Evolutionary conservation across 148 eudicot genomes (phyloP), one percentile per base, ranked within the genome.

Genomic region (Rheum nobile): DNA sequence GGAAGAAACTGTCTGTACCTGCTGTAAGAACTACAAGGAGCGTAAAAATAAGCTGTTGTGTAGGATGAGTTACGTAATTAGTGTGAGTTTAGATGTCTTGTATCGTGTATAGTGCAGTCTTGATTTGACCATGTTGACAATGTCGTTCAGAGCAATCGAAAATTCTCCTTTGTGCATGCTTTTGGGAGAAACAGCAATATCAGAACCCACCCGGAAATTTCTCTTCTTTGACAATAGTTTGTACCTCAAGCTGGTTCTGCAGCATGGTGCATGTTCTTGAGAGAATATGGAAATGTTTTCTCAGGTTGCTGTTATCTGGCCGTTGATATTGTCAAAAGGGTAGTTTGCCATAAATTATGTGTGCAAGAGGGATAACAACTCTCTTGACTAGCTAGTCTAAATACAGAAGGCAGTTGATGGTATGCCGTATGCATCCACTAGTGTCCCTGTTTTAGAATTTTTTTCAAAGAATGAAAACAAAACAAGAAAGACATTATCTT

Each of bases 371-470:
- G 9, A 16, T 12, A 31, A 29, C 68, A 63, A 63, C 38, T 63
- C 68, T 63, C 68, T 63, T 65, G 70, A 65, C 41, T 29, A 65
- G 70, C 21, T 59, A 43, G 6, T 2, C 67, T 22, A 32, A 31
- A 65, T 63, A 63, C 39, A 63, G 69, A 12, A 63, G 69, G 69
- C 38, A 32, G 69, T 63, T 63, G 67, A 28, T 61, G 67, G 67
- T 61, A 61, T 61, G n/a, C 67, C 10, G 35, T 61, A 61, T 35
- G 35, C 26, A 29, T 29, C 63, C 63, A 22, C 63, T 55, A 55
- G 61, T 48, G n/a, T n/a, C 17, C 54, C 5, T 21, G 26, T 21
- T 54, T 54, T 0, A n/a, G 28, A 6, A 48, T 19, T 16, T 48
- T 48, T 22, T n/a, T 22, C 2, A 52, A 22, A 5, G n/a, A 52